Conservation (phyloP, 139 green algal species). For the Medakamo hakoo region DNA sequence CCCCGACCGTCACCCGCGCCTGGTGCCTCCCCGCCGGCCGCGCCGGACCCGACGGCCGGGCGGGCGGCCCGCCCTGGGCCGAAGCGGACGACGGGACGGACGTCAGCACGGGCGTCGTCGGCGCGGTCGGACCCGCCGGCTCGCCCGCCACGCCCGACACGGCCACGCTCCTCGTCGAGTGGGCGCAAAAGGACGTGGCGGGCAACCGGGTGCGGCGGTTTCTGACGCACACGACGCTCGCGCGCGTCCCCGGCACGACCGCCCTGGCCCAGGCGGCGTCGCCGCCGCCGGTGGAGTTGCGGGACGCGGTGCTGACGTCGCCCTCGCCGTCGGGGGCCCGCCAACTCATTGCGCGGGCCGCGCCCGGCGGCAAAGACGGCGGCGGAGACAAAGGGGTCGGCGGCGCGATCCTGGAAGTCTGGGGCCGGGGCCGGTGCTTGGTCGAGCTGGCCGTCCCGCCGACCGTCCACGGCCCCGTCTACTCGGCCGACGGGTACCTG, state of each 20-base stretch:
- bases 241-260: conserved; percentile 3
- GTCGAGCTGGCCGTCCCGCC: conserved; percentile 44
- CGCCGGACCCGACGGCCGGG: neutral
- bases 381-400: neutral
- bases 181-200: conserved; percentile 59
- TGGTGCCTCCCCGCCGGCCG: neutral
- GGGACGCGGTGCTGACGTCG: conserved; percentile 17
- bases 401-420: conserved; percentile 45
- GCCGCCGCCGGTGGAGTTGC: conserved; percentile 29
- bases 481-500: conserved; percentile 70
- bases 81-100: too few relatives aligned
- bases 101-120: too few relatives aligned
- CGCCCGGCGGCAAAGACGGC: conserved; percentile 1
- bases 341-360: conserved; percentile 10
- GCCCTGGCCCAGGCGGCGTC: conserved; percentile 1
- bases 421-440: conserved; percentile 32
- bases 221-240: conserved; percentile 15
- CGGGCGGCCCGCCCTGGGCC: too few relatives aligned
- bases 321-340: conserved; percentile 43
- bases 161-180: conserved; percentile 8
- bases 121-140: too few relatives aligned
- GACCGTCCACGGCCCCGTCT: conserved; percentile 52
- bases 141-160: too few relatives aligned
- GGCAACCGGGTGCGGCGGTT: conserved; percentile 48
- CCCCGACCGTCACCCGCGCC: neutral